Base-by-base conservation (phyloP, 176 grass and related monocot species). In the Neostapfia colusana region DNA sequence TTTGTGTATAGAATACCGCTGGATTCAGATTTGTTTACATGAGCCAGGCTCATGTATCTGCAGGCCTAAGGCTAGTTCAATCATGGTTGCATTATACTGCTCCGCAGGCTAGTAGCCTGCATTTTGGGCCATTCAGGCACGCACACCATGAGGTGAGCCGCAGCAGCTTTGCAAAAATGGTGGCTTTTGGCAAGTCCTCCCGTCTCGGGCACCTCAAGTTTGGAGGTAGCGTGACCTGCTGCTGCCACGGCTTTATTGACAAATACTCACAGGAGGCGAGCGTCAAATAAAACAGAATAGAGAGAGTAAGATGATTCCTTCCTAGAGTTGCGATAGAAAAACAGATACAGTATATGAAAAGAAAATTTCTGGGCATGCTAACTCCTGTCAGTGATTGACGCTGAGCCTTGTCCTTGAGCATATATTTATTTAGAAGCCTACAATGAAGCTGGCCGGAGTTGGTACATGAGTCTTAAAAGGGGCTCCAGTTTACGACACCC, bases 61-160 rank as follows among this genome's bases (percentile, higher is more conserved):
- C 75, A 83, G 86, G 81, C 16, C 75, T 79, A 70, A 25, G 69
- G 67, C 20, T 73, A 25, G 45, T 79, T 70, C 86, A 88, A 84
- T 88, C 86, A 88, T 88, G 45, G 48, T 42, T 63, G 34, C 71
- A 88, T 88, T 70, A 83, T 75, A 75, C 35, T 74, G 61, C 46
- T 70, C 12, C 16, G 74, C 57, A 56, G 82, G 49, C 17, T 1
- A 51, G 48, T 34, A 76, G 25, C 36, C 79, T 75, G 55, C 76
- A 43, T 50, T 58, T 77, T 66, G 79, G 77, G 73, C 28, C 79
- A 70, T 75, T 63, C 81, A 79, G 42, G 79, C 85, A 68, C 85
- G 74, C 86, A 79, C 54, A 79, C 54, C 62, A 74, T 63, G 75
- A 79, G 81, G 70, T 25, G n/a, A 59, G 63, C 57, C 21, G 12